These are phyloP conservation scores for Aspergillus felis DNA, from an alignment of 2,329 filamentous ascomycete genomes.

Conservation along the genomic window DNA sequence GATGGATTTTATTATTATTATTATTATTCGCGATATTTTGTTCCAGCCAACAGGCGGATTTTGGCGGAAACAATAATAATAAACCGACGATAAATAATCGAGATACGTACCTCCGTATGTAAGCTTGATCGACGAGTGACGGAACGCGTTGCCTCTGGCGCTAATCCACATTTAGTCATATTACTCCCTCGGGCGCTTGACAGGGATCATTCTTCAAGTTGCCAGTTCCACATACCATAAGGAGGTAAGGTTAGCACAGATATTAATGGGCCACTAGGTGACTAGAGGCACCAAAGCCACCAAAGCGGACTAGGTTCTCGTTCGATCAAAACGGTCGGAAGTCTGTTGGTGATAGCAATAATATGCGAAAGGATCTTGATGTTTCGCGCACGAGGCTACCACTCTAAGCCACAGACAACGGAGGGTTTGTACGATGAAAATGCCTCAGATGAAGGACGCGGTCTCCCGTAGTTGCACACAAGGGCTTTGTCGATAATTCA, in stretches of 20 bases:
- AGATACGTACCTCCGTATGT: background rate
- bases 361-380: background rate
- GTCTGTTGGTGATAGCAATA: background rate
- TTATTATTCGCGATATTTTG: background rate
- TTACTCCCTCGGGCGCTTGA: constrained; percentile 11
- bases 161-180: constrained; percentile 29
- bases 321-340: background rate
- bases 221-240: background rate
- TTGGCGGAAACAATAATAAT: background rate
- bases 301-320: background rate
- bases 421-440: no score
- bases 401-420: background rate
- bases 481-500: background rate
- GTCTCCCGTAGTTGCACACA: background rate
- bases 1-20: background rate
- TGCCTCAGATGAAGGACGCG: no score
- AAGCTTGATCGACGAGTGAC: constrained; percentile 20
- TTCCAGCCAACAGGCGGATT: background rate
- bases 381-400: background rate
- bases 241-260: background rate
- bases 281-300: background rate
- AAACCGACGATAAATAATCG: background rate
- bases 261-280: background rate
- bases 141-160: constrained; percentile 21
- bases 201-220: background rate